phyloP scores from a whole-genome alignment of 2,329 filamentous ascomycete genomes.

The Trichoderma afroharzianum region DNA sequence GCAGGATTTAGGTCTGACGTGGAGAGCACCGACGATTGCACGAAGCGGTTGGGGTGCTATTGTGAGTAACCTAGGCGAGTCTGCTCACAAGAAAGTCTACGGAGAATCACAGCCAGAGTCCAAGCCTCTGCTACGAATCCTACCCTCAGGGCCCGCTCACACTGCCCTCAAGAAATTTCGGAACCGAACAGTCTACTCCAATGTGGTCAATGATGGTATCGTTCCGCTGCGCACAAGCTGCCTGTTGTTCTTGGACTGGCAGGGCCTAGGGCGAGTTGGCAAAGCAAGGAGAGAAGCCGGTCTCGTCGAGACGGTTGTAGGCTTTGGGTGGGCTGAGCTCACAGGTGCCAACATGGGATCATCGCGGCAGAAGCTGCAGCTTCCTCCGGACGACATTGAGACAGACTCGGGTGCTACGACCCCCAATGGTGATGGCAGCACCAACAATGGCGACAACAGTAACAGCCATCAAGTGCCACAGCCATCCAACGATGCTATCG shows the following conservation, averaged over 20 bases:
- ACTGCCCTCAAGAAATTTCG: conserved; percentile 81
- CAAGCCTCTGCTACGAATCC: conserved; percentile 82
- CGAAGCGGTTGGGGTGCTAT: conserved; percentile 85
- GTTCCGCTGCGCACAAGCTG: conserved; percentile 93
- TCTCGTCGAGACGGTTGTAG: conserved; percentile 85
- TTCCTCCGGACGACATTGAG: conserved; percentile 34
- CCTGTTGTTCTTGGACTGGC: conserved; percentile 95
- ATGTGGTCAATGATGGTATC: conserved; percentile 96
- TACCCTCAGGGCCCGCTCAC: conserved; percentile 89
- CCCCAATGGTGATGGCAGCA: conserved; percentile 22
- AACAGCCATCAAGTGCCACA: conserved; percentile 63
- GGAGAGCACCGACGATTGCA: conserved; percentile 82
- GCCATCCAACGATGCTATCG: conserved; percentile 61
- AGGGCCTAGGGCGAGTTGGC: conserved; percentile 85
- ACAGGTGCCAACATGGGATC: conserved; percentile 63
- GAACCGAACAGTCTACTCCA: conserved; percentile 90
- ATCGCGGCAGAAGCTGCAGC: conserved; percentile 44
- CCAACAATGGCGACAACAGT: conserved; percentile 27
- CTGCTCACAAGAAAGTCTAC: conserved; percentile 56
- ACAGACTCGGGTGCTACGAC: conserved; percentile 35
- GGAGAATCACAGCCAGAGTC: conserved; percentile 68
- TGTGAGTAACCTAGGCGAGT: conserved; percentile 75
- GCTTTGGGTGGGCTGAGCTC: conserved; percentile 92
- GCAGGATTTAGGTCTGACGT: conserved; percentile 90
- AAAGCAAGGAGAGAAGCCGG: conserved; percentile 92